Evolutionary conservation across 2,329 filamentous ascomycete genomes (phyloP).

Genomic region (Macrophomina pseudophaseolina): DNA sequence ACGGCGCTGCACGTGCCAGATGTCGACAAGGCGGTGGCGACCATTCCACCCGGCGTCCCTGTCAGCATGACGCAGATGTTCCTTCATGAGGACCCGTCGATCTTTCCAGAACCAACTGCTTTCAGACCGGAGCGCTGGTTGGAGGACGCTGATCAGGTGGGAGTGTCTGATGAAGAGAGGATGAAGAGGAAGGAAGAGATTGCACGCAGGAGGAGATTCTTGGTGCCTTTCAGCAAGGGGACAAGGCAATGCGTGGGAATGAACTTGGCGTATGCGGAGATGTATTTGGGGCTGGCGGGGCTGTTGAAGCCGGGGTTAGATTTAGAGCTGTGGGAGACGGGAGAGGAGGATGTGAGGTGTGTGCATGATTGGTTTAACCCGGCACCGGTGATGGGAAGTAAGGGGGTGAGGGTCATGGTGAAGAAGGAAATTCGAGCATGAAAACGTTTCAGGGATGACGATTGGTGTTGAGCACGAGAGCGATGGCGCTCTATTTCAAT

Average conservation of each 20-base stretch:
- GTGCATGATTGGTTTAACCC: constrained; percentile 39
- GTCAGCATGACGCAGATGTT: constrained; percentile 38
- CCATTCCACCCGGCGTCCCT: constrained; percentile 34
- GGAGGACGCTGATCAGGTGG: constrained; percentile 2
- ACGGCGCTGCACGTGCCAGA: constrained; percentile 23
- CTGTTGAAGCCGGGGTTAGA: constrained; percentile 31
- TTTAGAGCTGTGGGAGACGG: constrained; percentile 37
- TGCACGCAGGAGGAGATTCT: constrained; percentile 12
- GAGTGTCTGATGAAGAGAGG: neutral
- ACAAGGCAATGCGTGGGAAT: constrained; percentile 38
- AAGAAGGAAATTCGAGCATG: neutral
- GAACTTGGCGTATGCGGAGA: constrained; percentile 5
- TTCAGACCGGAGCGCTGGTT: constrained; percentile 41
- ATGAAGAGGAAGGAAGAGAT: neutral
- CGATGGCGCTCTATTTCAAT: no score
- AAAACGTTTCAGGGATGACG: no score
- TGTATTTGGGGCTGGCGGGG: constrained; percentile 30
- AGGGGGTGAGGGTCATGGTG: constrained; percentile 33
- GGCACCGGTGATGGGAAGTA: constrained; percentile 29
- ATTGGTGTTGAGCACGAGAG: no score
- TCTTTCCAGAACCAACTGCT: constrained; percentile 32
- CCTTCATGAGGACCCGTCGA: constrained; percentile 34
- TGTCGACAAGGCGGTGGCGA: constrained; percentile 19
- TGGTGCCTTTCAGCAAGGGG: constrained; percentile 48
- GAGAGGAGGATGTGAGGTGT: constrained; percentile 34